phyloP scores from a whole-genome alignment of 768 basidiomycete species.

The Podaxis pistillaris region DNA sequence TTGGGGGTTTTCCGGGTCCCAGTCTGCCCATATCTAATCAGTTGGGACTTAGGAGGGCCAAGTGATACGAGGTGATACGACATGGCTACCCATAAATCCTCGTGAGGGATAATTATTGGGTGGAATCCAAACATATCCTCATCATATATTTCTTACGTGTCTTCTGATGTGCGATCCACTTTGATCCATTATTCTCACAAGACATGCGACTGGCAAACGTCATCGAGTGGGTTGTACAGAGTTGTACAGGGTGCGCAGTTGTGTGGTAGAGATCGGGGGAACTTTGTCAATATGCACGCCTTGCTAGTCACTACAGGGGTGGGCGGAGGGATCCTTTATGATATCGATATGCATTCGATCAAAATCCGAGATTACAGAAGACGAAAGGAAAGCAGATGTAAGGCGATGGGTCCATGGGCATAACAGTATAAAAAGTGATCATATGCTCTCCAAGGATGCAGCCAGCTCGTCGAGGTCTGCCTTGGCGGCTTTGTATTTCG shows the following conservation, averaged over 20 bases:
- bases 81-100: background rate
- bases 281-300: background rate
- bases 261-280: background rate
- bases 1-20: background rate
- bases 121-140: background rate
- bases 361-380: background rate
- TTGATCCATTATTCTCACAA: too few relatives aligned
- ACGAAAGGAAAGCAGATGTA: background rate
- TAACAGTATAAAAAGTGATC: constrained; percentile 24
- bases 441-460: constrained; percentile 69
- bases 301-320: background rate
- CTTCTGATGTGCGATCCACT: too few relatives aligned
- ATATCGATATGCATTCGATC: constrained; percentile 6
- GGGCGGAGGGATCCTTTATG: background rate
- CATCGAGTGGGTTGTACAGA: too few relatives aligned
- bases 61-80: background rate
- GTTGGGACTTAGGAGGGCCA: background rate
- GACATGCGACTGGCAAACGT: too few relatives aligned
- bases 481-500: constrained; percentile 73
- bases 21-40: background rate
- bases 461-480: constrained; percentile 84
- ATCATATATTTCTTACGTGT: background rate
- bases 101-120: background rate
- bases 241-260: background rate
- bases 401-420: constrained; percentile 3